A percentile compares a stretch with the other conserved stretches of the same genome.
Evolutionary conservation across 1,284 basidiomycete species (phyloP).

Genomic region (Sporisorium graminicola): DNA sequence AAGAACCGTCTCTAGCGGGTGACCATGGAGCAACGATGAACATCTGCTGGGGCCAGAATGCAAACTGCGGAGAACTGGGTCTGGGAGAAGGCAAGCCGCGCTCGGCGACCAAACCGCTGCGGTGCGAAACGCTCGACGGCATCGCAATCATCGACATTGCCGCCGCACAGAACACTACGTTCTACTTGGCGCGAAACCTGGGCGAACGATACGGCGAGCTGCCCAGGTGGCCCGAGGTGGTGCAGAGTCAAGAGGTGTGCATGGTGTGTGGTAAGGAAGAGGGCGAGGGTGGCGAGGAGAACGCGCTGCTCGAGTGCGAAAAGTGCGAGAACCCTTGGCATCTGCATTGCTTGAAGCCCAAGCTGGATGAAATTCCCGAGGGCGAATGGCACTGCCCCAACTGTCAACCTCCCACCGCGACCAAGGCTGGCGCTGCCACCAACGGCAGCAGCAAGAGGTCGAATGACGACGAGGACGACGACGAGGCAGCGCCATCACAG

Average conservation of each 20-base stretch:
- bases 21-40: constrained; percentile 80
- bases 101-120: constrained; percentile 86
- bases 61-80: constrained; percentile 81
- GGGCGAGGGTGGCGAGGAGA: constrained; percentile 40
- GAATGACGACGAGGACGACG: constrained; percentile 20
- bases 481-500: constrained; percentile 18
- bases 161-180: constrained; percentile 85
- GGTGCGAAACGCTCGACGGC: constrained; percentile 78
- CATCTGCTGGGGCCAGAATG: constrained; percentile 85
- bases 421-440: not conserved
- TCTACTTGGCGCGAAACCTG: constrained; percentile 79
- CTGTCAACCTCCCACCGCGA: constrained; percentile 36
- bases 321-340: constrained; percentile 91
- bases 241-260: constrained; percentile 79
- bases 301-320: constrained; percentile 70
- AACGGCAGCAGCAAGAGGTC: constrained; percentile 22
- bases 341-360: constrained; percentile 82
- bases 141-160: constrained; percentile 84
- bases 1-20: constrained; percentile 70
- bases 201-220: constrained; percentile 60
- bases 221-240: constrained; percentile 69
- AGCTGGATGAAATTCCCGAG: constrained; percentile 81
- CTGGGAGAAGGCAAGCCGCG: constrained; percentile 83
- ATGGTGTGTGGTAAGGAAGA: constrained; percentile 82
- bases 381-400: constrained; percentile 72